Percentiles rank a stretch among this genome's conserved stretches.
These are phyloP conservation scores for Exophiala dermatitidis DNA, from an alignment of 2,329 filamentous ascomycete species.

Conservation along the genomic window DNA sequence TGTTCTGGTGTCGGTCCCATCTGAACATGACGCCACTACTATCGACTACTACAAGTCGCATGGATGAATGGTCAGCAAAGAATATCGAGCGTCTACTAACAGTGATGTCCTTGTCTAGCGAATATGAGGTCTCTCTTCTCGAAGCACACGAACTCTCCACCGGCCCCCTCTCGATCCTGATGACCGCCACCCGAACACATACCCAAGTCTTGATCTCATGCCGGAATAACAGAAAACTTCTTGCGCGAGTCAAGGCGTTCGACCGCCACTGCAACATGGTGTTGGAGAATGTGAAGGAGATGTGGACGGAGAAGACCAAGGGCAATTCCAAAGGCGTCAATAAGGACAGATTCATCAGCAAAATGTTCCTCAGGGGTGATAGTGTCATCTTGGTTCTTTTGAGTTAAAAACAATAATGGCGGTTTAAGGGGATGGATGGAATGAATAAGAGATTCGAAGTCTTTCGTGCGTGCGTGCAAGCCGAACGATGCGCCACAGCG, in stretches of 20 bases:
- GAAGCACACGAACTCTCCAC: conserved; percentile 74
- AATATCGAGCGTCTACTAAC: too few species aligned
- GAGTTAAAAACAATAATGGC: conserved; percentile 49
- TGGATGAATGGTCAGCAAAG: too few species aligned
- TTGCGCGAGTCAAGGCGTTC: conserved; percentile 96
- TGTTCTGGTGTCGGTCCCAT: background rate
- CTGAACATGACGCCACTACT: background rate
- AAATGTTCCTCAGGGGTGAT: conserved; percentile 88
- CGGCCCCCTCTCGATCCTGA: conserved; percentile 83
- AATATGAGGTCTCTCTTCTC: conserved; percentile 80
- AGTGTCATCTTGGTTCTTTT: conserved; percentile 81
- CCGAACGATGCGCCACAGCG: background rate
- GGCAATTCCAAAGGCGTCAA: conserved; percentile 92
- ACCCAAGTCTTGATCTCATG: conserved; percentile 94
- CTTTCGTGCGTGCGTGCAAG: background rate
- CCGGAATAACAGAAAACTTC: conserved; percentile 95
- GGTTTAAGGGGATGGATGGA: background rate
- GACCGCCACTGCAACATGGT: conserved; percentile 99
- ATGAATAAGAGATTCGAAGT: background rate
- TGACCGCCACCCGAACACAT: conserved; percentile 91
- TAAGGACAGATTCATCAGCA: conserved; percentile 97
- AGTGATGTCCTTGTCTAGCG: conserved; percentile 44
- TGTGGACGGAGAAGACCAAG: conserved; percentile 92
- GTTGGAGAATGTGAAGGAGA: conserved; percentile 93
- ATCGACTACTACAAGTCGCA: too few species aligned